phyloP scores from a whole-genome alignment of 2,329 filamentous ascomycete genomes.

The Grosmannia clavigera region DNA sequence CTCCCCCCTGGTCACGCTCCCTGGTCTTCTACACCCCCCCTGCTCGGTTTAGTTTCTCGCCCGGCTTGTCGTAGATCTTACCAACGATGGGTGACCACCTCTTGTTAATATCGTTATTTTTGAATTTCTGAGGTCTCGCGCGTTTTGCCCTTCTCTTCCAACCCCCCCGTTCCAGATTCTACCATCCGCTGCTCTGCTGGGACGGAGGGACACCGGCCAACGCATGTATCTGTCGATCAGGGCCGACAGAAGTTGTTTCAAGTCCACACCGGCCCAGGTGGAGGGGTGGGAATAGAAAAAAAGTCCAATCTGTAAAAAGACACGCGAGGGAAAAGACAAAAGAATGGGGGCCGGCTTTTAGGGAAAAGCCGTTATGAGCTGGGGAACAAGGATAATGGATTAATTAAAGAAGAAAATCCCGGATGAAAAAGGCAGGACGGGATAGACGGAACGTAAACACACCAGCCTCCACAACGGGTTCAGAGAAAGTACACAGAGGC shows the following conservation, averaged over 20 bases:
- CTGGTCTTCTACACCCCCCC: background rate
- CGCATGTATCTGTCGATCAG: constrained; percentile 12
- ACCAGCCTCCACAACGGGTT: background rate
- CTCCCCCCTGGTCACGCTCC: background rate
- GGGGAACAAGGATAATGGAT: no score
- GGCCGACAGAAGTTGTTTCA: constrained; percentile 12
- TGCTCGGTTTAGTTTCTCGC: background rate
- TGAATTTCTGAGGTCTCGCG: background rate
- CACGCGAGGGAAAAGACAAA: background rate
- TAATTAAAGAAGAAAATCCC: background rate
- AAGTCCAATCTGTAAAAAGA: background rate
- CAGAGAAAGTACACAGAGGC: background rate
- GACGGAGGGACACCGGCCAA: background rate
- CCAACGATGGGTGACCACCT: background rate
- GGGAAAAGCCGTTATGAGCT: background rate
- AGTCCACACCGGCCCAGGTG: constrained; percentile 1
- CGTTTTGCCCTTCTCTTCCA: background rate
- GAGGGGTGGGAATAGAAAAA: background rate
- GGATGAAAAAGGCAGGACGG: background rate
- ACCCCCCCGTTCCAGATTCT: constrained; percentile 6
- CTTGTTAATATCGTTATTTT: background rate
- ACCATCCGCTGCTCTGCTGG: constrained; percentile 1
- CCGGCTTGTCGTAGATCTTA: constrained; percentile 3
- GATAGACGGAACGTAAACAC: background rate
- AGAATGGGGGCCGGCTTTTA: background rate